These are phyloP conservation scores for Fragilariopsis cylindrus DNA, from an alignment of 108 stramenopile species.

Conservation along the genomic window DNA sequence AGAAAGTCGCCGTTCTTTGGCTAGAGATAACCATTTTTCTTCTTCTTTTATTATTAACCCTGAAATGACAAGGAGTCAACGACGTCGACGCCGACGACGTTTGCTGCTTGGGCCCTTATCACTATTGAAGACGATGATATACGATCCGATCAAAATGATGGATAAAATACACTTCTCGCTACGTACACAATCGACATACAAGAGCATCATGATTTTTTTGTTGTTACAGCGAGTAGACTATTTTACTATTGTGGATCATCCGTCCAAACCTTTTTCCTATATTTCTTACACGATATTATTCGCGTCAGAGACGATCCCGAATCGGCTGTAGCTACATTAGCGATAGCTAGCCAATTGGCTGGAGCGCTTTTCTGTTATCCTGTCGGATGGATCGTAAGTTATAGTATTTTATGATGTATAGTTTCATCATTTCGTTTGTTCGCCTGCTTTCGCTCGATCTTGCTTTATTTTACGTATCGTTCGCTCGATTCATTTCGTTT, in stretches of 20 bases:
- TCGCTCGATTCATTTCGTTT: no score
- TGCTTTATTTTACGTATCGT: no score
- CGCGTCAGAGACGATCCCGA: conserved; percentile 41
- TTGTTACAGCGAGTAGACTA: conserved; percentile 58
- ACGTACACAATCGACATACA: conserved; percentile 47
- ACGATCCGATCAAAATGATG: conserved; percentile 35
- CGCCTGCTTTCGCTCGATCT: no score
- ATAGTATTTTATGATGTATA: no score
- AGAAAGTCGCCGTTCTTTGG: not conserved
- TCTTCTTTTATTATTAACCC: not conserved
- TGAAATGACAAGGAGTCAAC: conserved; percentile 4
- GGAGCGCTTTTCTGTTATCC: conserved; percentile 55
- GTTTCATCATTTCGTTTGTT: no score
- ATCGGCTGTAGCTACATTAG: conserved; percentile 45
- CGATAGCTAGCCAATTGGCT: conserved; percentile 46
- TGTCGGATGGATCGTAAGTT: conserved; percentile 33
- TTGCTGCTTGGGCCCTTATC: conserved; percentile 34
- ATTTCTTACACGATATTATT: conserved; percentile 53
- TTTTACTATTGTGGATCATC: conserved; percentile 74
- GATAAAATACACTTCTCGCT: conserved; percentile 30
- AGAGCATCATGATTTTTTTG: conserved; percentile 56
- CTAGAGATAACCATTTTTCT: not conserved
- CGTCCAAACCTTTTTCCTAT: conserved; percentile 41
- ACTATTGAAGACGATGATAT: conserved; percentile 45
- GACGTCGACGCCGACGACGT: conserved; percentile 17